Evolutionary conservation across 257 asterid genomes (phyloP).

Genomic region (Fraxinus americana): DNA sequence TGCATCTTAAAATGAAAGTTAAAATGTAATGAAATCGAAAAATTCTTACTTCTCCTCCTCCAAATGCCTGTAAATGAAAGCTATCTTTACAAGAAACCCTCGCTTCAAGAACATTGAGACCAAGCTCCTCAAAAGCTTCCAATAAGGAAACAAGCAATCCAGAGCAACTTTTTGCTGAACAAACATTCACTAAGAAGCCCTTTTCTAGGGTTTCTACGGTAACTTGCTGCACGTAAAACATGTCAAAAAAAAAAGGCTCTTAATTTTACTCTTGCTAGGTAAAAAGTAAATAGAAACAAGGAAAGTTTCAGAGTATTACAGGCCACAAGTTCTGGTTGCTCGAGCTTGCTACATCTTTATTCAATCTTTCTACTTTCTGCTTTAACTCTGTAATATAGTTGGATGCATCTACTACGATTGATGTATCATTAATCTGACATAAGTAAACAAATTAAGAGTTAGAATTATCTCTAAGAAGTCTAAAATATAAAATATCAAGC

Average conservation of each 20-base stretch:
- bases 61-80: slow-evolving; percentile 80
- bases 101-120: slow-evolving; percentile 80
- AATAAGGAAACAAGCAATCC: slow-evolving; percentile 71
- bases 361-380: slow-evolving; percentile 69
- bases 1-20: not conserved
- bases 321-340: slow-evolving; percentile 46
- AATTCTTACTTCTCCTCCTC: slow-evolving; percentile 73
- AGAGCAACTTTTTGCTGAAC: slow-evolving; percentile 60
- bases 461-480: not conserved
- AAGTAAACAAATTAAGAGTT: slow-evolving; percentile 12
- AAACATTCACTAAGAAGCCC: slow-evolving; percentile 73
- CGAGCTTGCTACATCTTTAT: slow-evolving; percentile 56
- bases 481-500: not conserved
- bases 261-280: not conserved
- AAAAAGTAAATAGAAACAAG: not conserved
- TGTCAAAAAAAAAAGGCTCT: not conserved
- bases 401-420: slow-evolving; percentile 81
- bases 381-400: slow-evolving; percentile 71
- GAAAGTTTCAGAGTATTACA: slow-evolving; percentile 27
- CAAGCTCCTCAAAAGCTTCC: slow-evolving; percentile 77
- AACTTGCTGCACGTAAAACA: slow-evolving; percentile 49
- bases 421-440: slow-evolving; percentile 60
- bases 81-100: slow-evolving; percentile 80
- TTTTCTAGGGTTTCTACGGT: slow-evolving; percentile 80
- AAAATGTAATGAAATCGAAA: not conserved